A percentile compares a stretch with the other conserved stretches of the same genome.
Conservation (phyloP, 495 filamentous ascomycete genomes). For the Lophiotrema nucula region DNA sequence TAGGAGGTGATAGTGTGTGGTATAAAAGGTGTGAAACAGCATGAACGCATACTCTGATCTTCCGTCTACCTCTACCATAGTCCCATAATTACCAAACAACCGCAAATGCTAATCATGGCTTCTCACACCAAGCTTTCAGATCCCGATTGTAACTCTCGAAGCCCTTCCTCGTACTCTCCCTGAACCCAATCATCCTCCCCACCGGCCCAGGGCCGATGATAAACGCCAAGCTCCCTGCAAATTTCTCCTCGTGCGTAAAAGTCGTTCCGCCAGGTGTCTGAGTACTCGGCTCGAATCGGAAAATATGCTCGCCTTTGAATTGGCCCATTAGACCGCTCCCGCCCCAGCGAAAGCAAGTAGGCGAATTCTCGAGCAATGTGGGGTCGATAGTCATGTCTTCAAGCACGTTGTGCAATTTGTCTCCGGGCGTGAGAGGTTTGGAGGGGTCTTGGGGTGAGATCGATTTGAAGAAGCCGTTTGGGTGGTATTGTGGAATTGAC, state of each 20-base stretch:
- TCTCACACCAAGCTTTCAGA: constrained; percentile 8
- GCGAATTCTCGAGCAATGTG: neutral
- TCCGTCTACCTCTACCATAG: too few relatives aligned
- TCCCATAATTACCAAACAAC: too few relatives aligned
- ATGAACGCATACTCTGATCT: too few relatives aligned
- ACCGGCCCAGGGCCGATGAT: neutral
- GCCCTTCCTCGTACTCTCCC: neutral
- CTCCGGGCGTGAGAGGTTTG: constrained; percentile 3
- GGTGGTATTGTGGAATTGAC: constrained; percentile 1
- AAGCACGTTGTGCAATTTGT: constrained; percentile 1
- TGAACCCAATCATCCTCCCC: neutral
- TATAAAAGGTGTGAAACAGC: too few relatives aligned
- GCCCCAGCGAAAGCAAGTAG: neutral
- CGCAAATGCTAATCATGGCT: too few relatives aligned
- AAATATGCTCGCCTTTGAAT: constrained; percentile 4
- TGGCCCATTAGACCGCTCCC: neutral
- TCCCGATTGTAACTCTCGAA: neutral
- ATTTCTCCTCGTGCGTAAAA: constrained; percentile 5
- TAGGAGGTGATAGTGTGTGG: too few relatives aligned
- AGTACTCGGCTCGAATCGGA: neutral
- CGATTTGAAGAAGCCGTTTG: constrained; percentile 9
- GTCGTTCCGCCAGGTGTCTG: constrained; percentile 3
- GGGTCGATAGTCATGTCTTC: neutral
- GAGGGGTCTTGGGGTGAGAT: neutral
- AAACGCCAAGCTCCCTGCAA: neutral